These are phyloP conservation scores for Cryptomeria japonica DNA, from an alignment of 75 land plant species.

Conservation along the genomic window DNA sequence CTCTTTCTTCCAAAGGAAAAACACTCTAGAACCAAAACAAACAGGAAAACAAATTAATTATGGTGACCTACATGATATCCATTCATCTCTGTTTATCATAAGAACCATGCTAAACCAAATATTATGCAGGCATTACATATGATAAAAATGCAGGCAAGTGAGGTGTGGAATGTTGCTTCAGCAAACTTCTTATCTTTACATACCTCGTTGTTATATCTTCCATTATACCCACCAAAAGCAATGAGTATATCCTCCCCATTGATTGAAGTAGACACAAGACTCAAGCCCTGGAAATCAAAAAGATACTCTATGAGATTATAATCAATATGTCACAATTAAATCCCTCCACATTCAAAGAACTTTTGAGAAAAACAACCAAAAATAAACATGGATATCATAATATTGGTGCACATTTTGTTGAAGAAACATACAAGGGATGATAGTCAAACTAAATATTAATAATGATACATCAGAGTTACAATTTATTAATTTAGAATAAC, in stretches of 20 bases:
- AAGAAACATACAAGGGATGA: background rate
- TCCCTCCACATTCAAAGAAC: background rate
- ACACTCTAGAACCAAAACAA: background rate
- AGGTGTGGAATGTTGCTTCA: background rate
- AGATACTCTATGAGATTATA: background rate
- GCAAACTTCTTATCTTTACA: background rate
- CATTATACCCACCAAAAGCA: constrained; percentile 97
- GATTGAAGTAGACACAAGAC: constrained; percentile 46
- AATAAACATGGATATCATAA: background rate
- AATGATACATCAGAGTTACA: background rate
- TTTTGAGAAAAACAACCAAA: background rate
- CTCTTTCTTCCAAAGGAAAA: background rate
- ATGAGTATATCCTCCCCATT: constrained; percentile 66
- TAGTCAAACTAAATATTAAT: background rate
- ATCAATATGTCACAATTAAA: background rate
- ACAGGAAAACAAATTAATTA: background rate
- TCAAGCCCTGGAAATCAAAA: constrained; percentile 67
- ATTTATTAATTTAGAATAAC: background rate
- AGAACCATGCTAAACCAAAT: background rate
- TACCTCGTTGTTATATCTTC: constrained; percentile 90
- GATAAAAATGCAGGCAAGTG: background rate
- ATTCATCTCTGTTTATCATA: background rate
- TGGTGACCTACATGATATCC: background rate
- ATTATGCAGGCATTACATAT: background rate
- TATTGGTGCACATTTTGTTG: background rate